Percentiles rank a stretch among this genome's conserved stretches.
Conservation (phyloP, 495 filamentous ascomycete genomes). For the Aspergillus wentii region DNA sequence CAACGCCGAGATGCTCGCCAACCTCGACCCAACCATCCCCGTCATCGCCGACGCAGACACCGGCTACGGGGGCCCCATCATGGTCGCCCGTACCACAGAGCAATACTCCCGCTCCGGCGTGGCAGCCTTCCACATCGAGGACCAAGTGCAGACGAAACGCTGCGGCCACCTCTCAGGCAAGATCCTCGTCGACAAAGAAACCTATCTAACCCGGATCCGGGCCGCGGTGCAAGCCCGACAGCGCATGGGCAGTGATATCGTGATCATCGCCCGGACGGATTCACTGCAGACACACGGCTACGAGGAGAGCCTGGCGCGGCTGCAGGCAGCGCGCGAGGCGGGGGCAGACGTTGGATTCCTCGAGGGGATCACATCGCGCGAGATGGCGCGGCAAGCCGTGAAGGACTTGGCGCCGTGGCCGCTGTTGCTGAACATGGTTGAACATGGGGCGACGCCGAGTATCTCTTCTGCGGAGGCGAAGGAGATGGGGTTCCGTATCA, state of each 20-base stretch:
- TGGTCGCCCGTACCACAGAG: slow-evolving; percentile 57
- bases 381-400: slow-evolving; percentile 32
- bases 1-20: slow-evolving; percentile 40
- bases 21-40: slow-evolving; percentile 39
- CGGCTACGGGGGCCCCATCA: slow-evolving; percentile 60
- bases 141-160: slow-evolving; percentile 65
- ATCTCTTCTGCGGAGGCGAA: slow-evolving; percentile 54
- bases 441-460: slow-evolving; percentile 55
- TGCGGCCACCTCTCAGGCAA: slow-evolving; percentile 63
- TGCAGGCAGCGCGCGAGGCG: slow-evolving; percentile 50
- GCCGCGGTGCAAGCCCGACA: slow-evolving; percentile 48
- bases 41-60: slow-evolving; percentile 71
- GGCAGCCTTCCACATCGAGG: slow-evolving; percentile 68
- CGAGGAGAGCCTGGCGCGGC: slow-evolving; percentile 51
- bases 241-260: slow-evolving; percentile 52
- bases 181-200: slow-evolving; percentile 48
- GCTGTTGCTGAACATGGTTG: slow-evolving; percentile 63
- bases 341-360: slow-evolving; percentile 65
- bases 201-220: slow-evolving; percentile 55
- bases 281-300: slow-evolving; percentile 57
- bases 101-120: slow-evolving; percentile 63
- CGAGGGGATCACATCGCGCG: slow-evolving; percentile 34
- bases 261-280: slow-evolving; percentile 68
- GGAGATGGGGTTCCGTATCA: slow-evolving; percentile 58
- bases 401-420: slow-evolving; percentile 54